These are phyloP conservation scores for Wickerhamiella qilinensis DNA, from an alignment of 805 yeast genomes.

Conservation along the genomic window DNA sequence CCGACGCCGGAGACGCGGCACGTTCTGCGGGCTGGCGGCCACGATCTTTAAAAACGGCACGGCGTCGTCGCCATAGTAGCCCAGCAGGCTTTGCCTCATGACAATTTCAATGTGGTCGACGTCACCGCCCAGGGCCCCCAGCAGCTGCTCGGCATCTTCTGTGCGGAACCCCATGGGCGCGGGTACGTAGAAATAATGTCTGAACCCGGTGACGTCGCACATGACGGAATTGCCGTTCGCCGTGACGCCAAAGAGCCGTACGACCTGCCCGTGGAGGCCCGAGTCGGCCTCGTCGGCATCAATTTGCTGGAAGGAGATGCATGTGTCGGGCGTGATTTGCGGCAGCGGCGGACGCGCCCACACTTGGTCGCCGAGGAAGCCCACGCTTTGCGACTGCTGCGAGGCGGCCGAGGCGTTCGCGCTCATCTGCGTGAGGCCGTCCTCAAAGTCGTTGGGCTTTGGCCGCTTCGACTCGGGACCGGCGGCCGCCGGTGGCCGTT, in stretches of 20 bases:
- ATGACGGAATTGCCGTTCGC: slow-evolving; percentile 71
- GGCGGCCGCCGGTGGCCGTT: slow-evolving; percentile 1
- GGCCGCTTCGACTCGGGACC: neutral
- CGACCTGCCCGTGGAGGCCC: slow-evolving; percentile 34
- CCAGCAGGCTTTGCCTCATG: slow-evolving; percentile 83
- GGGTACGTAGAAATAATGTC: slow-evolving; percentile 83
- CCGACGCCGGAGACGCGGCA: slow-evolving; percentile 54
- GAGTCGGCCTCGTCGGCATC: slow-evolving; percentile 77
- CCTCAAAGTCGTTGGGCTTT: slow-evolving; percentile 34
- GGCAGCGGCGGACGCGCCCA: slow-evolving; percentile 42
- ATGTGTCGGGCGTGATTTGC: slow-evolving; percentile 29
- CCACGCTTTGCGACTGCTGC: slow-evolving; percentile 13
- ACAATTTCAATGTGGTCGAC: slow-evolving; percentile 39
- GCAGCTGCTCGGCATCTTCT: slow-evolving; percentile 35
- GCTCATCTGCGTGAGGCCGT: slow-evolving; percentile 26
- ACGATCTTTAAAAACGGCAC: slow-evolving; percentile 65
- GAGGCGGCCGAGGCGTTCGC: neutral
- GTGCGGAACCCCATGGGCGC: slow-evolving; percentile 64
- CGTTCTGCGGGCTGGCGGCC: slow-evolving; percentile 46
- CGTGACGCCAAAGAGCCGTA: slow-evolving; percentile 87
- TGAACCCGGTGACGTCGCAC: slow-evolving; percentile 78
- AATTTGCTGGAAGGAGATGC: slow-evolving; percentile 45
- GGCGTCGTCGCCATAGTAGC: slow-evolving; percentile 63
- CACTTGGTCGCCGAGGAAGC: slow-evolving; percentile 21
- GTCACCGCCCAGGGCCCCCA: slow-evolving; percentile 1